phyloP scores from a whole-genome alignment of 2,329 filamentous ascomycete species.

The Nigrospora sphaerica region DNA sequence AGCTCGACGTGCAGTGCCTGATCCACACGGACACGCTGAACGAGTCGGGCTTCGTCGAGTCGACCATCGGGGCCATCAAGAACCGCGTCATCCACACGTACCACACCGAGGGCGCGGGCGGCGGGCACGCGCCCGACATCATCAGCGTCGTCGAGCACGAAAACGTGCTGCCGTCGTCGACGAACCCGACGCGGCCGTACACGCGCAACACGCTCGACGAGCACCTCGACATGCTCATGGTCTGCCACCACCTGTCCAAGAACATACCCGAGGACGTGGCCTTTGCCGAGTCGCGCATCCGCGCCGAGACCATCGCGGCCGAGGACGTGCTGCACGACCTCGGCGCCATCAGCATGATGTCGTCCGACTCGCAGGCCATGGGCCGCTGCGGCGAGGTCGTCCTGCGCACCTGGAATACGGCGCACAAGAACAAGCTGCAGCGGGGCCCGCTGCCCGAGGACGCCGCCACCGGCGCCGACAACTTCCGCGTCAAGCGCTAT shows the following conservation, averaged over 20 bases:
- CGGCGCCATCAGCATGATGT: constrained; percentile 97
- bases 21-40: constrained; percentile 97
- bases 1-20: constrained; percentile 85
- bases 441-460: constrained; percentile 73
- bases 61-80: constrained; percentile 80
- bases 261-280: constrained; percentile 94
- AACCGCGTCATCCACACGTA: constrained; percentile 90
- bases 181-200: constrained; percentile 86
- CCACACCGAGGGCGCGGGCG: constrained; percentile 91
- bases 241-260: constrained; percentile 88
- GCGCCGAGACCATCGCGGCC: constrained; percentile 91
- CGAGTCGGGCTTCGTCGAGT: constrained; percentile 94
- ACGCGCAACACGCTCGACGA: constrained; percentile 91
- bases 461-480: constrained; percentile 71
- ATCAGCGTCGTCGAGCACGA: constrained; percentile 84
- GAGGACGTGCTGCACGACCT: constrained; percentile 94
- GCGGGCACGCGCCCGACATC: constrained; percentile 92
- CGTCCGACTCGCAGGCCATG: constrained; percentile 92
- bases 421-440: constrained; percentile 92
- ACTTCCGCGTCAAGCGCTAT: constrained; percentile 87
- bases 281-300: constrained; percentile 90
- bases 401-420: constrained; percentile 90
- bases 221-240: constrained; percentile 97
- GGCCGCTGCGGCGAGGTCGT: constrained; percentile 92
- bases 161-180: constrained; percentile 85